Base-by-base conservation (phyloP, 805 yeast genomes). In the Metschnikowia koreensis region DNA sequence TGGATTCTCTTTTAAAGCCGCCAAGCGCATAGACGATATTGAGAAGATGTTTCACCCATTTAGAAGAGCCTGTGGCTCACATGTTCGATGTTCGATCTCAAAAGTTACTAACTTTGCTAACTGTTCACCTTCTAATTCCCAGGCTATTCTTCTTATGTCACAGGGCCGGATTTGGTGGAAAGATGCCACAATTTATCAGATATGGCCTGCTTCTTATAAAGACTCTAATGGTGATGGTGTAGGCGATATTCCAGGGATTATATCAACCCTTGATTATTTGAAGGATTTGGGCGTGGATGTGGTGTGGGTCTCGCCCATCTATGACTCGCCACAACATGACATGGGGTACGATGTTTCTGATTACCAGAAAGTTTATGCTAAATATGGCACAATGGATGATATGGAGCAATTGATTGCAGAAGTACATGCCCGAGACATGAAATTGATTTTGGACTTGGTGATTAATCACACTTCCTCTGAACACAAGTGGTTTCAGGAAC, bases 301-400 rank as follows among this genome's bases (percentile, higher is more conserved):
- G 10, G 67, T 81, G 37, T 81, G 85, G 86, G 60, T 81, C 41
- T 76, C 79, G 22, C 85, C 85, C 15, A 76, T 77, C 66, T 80
- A 74, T 62, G 81, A 76, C 49, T 76, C 82, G 3, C 85, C 85
- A 6, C 81, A 77, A 61, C 77, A 73, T 38, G 85, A 81, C 60
- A 81, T 81, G 84, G 86, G 86, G 2, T 81, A 81, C 56, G 85
- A 81, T 58, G 79, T 81, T 55, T 66, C 79, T 8, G 74, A 81
- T 60, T 81, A 81, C 62, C 71, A 77, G 62, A 70, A 64, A 10
- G 72, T 81, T 40, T 72, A 80, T 60, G 73, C 77, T 8, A 67
- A 67, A 48, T 81, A 77, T 60, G 86, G 85, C 38, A 73, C 81
- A 15, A 64, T 79, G 65, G 75, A 74, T 49, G 82, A 79, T 56